Percentiles rank a stretch among this genome's conserved stretches.
Evolutionary conservation across 2,329 filamentous ascomycete species (phyloP).

Genomic region (Triangularia setosa): DNA sequence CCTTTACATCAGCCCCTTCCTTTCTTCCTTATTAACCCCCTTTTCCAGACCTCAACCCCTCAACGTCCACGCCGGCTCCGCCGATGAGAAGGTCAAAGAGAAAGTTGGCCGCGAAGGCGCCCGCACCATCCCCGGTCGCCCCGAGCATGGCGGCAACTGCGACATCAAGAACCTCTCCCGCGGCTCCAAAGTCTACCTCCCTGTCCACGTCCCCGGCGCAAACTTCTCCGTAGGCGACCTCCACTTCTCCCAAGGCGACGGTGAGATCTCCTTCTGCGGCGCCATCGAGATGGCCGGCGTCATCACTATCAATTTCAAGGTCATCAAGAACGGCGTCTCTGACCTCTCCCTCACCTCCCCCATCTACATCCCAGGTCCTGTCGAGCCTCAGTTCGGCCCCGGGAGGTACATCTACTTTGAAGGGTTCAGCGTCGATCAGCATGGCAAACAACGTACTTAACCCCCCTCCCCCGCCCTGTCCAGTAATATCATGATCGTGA

Average conservation of each 20-base stretch:
- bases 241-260: conserved; percentile 84
- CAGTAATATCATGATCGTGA: no score
- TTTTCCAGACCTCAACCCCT: conserved; percentile 52
- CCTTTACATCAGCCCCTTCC: not conserved
- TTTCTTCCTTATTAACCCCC: not conserved
- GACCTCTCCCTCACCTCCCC: conserved; percentile 75
- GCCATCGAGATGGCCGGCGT: conserved; percentile 93
- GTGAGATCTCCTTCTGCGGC: conserved; percentile 83
- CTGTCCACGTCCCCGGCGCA: conserved; percentile 79
- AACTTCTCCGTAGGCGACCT: conserved; percentile 89
- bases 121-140: conserved; percentile 76
- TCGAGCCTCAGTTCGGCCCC: conserved; percentile 83
- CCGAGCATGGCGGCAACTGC: conserved; percentile 70
- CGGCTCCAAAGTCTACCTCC: conserved; percentile 69
- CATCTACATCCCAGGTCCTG: conserved; percentile 80
- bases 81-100: conserved; percentile 52
- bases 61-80: conserved; percentile 70
- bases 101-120: conserved; percentile 76
- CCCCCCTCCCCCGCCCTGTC: no score
- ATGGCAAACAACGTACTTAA: conserved; percentile 87
- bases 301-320: conserved; percentile 85
- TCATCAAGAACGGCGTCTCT: conserved; percentile 76
- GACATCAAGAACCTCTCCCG: conserved; percentile 33
- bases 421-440: conserved; percentile 83
- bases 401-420: conserved; percentile 81